Evolutionary conservation across 2,329 filamentous ascomycete species (phyloP), one percentile per base, ranked within the genome.

Genomic region (Talaromyces amestolkiae): DNA sequence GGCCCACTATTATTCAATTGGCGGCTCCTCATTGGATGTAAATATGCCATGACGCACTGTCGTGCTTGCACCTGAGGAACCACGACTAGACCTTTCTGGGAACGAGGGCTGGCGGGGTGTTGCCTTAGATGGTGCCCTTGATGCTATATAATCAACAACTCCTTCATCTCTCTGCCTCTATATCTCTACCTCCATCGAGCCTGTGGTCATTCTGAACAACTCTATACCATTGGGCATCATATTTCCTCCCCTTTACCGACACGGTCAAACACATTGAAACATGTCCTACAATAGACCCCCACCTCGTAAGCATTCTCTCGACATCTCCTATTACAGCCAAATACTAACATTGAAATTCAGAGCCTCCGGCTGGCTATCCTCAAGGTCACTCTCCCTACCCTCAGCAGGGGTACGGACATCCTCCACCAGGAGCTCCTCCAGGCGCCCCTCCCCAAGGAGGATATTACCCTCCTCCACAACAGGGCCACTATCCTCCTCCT

Each of bases 281-380:
- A 66, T 66, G 64, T 63, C 64, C 31, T 66, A 66, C 54, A 66
- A 66, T 49, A 59, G 64, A 60, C 64, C 61, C n/a, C 61, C 64
- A 17, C 64, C 59, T 33, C 64, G 64, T 66, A 43, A 63, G 64
- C 31, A 45, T 43, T 13, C 43, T 24, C 9, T 64, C 41, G 15
- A 8, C 35, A 10, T 41, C 4, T 27, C 9, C 7, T 15, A 19
- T 22, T 5, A 9, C 27, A 39, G 4, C 6, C 8, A 22, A 19
- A 56, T 33, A 22, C 15, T 63, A 5, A 63, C 17, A 22, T 43
- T 15, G 15, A 37, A 2, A 54, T n/a, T 37, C 24, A 63, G 61
- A 63, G 24, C 64, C 65, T 41, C 66, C 66, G 13, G 31, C 39
- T n/a, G 66, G 65, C 2, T 66, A 68, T 61, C 65, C 66, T n/a